Evolutionary conservation across 495 filamentous ascomycete genomes (phyloP), one percentile per base, ranked within the genome.

Genomic region (Xylaria flabelliformis): DNA sequence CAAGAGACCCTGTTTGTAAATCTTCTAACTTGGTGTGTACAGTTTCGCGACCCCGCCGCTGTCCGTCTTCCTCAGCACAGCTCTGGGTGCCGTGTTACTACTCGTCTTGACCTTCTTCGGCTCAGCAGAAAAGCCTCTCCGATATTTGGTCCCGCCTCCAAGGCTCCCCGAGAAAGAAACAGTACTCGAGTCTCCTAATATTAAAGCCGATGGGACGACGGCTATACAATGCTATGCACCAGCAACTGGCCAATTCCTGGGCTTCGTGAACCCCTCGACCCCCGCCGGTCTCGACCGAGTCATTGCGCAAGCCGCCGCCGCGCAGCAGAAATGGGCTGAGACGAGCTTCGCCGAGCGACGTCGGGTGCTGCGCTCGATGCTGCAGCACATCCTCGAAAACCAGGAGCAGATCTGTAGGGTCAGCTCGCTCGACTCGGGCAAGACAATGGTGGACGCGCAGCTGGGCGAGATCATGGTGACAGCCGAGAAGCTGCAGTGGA

Each of bases 381-480:
- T 97, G 64, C 93, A 92, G 83, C 91, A 88, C 72, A 86, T 98
- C 26, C 88, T 99, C 68, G 92, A 97, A 69, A 92, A 98, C 81
- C 94, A 97, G 80, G 93, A 97, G 65, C 84, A 89, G 42, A 96
- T 99, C 73, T 94, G 92, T 67, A 89, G 88, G 17, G 90, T 92
- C 29, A 94, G 95, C 62, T 98, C 95, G 77, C 85, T 97, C 19
- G 96, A 99, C 83, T 96, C 93, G n/a, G 96, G 96, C 64, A 99
- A 99, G 83, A 97, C 97, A 6, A 92, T 93, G 84, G 89, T 98
- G 36, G 96, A 99, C 79, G 95, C 95, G 10, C 90, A 90, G 46
- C 90, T 99, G 48, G 96, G 96, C 42, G 96, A 99, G 85, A 94
- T 98, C 68, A 86, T 99, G 59, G 94, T 97, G 8, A 97, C 95